Base-by-base conservation (phyloP, 495 filamentous ascomycete genomes). In the Penicillium subrubescens region DNA sequence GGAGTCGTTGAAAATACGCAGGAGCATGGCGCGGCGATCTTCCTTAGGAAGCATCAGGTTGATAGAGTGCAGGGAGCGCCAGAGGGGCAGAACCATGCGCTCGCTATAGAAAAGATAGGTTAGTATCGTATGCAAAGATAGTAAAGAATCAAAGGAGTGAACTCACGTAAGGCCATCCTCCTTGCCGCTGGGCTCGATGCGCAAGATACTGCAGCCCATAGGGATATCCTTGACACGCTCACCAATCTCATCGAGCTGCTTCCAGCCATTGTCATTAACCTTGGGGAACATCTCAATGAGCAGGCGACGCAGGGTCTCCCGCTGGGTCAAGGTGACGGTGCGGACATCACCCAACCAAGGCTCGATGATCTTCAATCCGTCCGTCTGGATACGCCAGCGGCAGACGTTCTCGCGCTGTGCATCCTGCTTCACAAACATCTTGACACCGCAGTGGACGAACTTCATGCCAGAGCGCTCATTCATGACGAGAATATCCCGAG, bases 31-130 rank as follows among this genome's bases (percentile, higher is more conserved):
- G 37, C 86, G 89, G 34, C 95, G 87, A 53, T 99, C 95, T 71
- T 99, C 95, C 79, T 98, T 99, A 56, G 93, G 93, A 67, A 97
- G 80, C 95, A 99, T 99, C 44, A 99, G 85, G 75, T 98, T 99
- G 57, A 97, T 78, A 3, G 87, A 91, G 63, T 92, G 86, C 66
- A 95, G 79, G 60, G 91, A 93, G 73, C 93, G 88, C 95, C 95
- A 99, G 25, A 99, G 79, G 8, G 95, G 94, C 50, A 99, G 81
- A 3, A 93, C 88, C 85, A 97, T 92, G 15, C 84, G 82, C 73
- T 97, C 93, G 56, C 82, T 86, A 41, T 60, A 61, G 34, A 56
- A 25, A 17, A 8, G 31, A 51, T 54, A 41, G 14, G 58, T 76
- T 58, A 76, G 68, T 56, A 61, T 53, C 19, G 35, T 33, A 23